A percentile compares a stretch with the other conserved stretches of the same genome.
These are phyloP conservation scores for Coemansia reversa DNA, from an alignment of 192 early-diverging fungal species.

Conservation along the genomic window DNA sequence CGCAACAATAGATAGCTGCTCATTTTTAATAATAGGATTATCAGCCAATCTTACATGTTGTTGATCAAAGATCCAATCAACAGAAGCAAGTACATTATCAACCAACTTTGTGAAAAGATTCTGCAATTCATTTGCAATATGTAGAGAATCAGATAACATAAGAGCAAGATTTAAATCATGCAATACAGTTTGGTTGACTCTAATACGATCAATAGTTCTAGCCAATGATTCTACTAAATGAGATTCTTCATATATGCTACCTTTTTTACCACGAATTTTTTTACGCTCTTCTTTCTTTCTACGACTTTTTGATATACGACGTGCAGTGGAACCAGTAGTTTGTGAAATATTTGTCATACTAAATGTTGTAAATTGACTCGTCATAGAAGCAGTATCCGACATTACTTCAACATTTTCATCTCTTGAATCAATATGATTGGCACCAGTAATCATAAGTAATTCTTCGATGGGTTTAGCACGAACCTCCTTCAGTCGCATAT, in stretches of 20 bases:
- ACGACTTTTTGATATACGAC: slow-evolving; percentile 57
- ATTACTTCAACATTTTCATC: slow-evolving; percentile 91
- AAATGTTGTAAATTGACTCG: slow-evolving; percentile 79
- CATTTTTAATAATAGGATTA: too few relatives aligned
- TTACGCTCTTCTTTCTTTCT: slow-evolving; percentile 69
- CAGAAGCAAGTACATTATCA: slow-evolving; percentile 30
- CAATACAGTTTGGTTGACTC: slow-evolving; percentile 52
- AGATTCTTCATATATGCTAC: slow-evolving; percentile 86
- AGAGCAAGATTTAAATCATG: slow-evolving; percentile 56
- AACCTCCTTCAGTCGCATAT: slow-evolving; percentile 33
- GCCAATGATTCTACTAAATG: slow-evolving; percentile 72
- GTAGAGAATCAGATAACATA: slow-evolving; percentile 50
- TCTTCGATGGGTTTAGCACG: slow-evolving; percentile 26
- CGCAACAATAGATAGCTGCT: too few relatives aligned
- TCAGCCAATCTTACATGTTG: slow-evolving; percentile 26
- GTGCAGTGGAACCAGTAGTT: slow-evolving; percentile 60
- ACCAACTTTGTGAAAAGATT: slow-evolving; percentile 52
- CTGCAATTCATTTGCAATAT: slow-evolving; percentile 57
- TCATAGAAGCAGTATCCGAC: slow-evolving; percentile 95
- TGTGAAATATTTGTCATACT: slow-evolving; percentile 65
- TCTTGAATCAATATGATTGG: slow-evolving; percentile 41
- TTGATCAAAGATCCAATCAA: slow-evolving; percentile 56
- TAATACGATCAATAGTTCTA: slow-evolving; percentile 30
- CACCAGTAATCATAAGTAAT: slow-evolving; percentile 14
- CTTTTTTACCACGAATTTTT: slow-evolving; percentile 84